Evolutionary conservation across 2,329 filamentous ascomycete genomes (phyloP).

Genomic region (Fusarium fujikuroi): DNA sequence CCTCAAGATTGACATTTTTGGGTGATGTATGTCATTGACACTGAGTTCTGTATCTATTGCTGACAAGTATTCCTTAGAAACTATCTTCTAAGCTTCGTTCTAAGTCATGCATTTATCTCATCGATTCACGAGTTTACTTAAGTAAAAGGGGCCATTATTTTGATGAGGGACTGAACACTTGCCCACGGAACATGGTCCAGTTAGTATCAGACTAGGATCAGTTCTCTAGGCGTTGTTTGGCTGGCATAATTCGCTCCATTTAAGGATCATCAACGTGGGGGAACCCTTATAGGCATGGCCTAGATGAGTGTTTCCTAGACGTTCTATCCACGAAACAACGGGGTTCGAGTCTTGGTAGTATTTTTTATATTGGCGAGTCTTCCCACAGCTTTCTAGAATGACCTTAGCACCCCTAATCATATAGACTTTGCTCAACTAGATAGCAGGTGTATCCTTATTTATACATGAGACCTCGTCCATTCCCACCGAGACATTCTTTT

Average conservation of each 20-base stretch:
- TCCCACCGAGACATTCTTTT: background rate
- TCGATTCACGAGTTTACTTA: background rate
- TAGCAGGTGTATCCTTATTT: background rate
- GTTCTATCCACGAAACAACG: background rate
- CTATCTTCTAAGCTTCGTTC: background rate
- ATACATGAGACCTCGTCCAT: background rate
- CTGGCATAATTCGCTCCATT: background rate
- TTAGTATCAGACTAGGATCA: no score
- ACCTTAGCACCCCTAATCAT: background rate
- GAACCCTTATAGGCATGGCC: background rate
- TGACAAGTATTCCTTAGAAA: background rate
- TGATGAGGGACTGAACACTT: background rate
- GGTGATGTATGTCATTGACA: background rate
- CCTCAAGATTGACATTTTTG: background rate
- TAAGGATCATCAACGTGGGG: background rate
- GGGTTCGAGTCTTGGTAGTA: background rate
- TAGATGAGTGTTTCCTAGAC: background rate
- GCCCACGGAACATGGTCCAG: background rate
- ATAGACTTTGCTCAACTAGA: background rate
- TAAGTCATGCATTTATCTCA: no score
- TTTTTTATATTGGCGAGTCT: background rate
- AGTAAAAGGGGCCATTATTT: no score
- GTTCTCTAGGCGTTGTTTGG: background rate
- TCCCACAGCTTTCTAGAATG: background rate
- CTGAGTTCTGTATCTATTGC: background rate